Conservation (phyloP, 1,284 basidiomycete genomes). For the Cutaneotrichosporon sp. region DNA sequence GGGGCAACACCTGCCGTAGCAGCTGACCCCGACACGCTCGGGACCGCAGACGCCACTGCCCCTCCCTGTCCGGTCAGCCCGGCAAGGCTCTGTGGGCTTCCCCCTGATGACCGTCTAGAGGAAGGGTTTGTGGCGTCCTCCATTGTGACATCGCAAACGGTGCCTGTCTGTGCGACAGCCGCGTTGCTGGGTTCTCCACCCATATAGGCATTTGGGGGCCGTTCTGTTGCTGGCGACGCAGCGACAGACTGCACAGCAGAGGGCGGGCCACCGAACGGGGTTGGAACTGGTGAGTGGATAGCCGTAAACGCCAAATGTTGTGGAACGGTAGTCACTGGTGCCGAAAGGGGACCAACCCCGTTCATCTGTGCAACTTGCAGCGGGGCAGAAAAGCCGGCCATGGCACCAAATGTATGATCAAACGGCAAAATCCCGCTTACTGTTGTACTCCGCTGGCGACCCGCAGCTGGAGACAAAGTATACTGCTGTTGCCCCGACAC, state of each 20-base stretch:
- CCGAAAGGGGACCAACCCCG: background rate
- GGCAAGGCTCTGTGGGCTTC: slow-evolving; percentile 10
- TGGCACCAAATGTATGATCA: slow-evolving; percentile 1
- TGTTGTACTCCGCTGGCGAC: slow-evolving; percentile 46
- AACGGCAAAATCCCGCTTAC: slow-evolving; percentile 43
- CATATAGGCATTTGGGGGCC: background rate
- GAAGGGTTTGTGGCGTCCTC: slow-evolving; percentile 38
- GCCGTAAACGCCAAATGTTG: slow-evolving; percentile 40
- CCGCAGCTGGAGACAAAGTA: slow-evolving; percentile 20
- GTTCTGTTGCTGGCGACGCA: slow-evolving; percentile 15
- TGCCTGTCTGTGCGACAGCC: slow-evolving; percentile 15
- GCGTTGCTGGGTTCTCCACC: slow-evolving; percentile 1
- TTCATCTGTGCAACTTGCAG: background rate
- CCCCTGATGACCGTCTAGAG: slow-evolving; percentile 25
- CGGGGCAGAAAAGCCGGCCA: background rate
- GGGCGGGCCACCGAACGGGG: background rate
- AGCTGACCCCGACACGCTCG: slow-evolving; percentile 9
- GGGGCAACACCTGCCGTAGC: background rate
- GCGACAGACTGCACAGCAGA: slow-evolving; percentile 5
- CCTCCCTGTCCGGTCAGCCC: background rate
- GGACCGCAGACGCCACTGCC: slow-evolving; percentile 9
- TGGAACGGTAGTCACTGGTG: slow-evolving; percentile 32
- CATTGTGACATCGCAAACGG: slow-evolving; percentile 33
- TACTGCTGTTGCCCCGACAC: slow-evolving; percentile 32
- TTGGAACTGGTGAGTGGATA: slow-evolving; percentile 25